phyloP scores from a whole-genome alignment of 495 filamentous ascomycete genomes.

The Achaetomiella virescens region DNA sequence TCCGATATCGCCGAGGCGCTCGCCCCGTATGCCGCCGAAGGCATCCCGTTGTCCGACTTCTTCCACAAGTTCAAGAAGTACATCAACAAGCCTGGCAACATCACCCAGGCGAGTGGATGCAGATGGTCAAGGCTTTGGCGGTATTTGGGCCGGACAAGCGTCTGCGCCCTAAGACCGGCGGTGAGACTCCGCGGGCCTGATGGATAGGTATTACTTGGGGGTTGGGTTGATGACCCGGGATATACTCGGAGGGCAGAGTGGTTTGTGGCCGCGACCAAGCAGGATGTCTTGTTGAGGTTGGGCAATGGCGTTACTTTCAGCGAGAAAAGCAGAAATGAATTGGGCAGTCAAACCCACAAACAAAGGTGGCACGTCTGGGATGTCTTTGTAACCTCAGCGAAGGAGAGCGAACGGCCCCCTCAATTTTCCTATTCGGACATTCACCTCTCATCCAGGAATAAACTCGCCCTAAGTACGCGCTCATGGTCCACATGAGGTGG shows the following conservation, averaged over 20 bases:
- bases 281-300: background rate
- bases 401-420: too few relatives aligned
- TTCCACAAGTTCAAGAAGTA: constrained; percentile 56
- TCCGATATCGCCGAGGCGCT: constrained; percentile 54
- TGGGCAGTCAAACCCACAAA: background rate
- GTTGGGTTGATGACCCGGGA: background rate
- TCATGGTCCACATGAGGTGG: too few relatives aligned
- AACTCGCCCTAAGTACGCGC: too few relatives aligned
- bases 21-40: constrained; percentile 48
- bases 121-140: constrained; percentile 46
- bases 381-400: background rate
- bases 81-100: constrained; percentile 43
- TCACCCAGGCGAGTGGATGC: constrained; percentile 44
- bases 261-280: background rate
- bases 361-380: background rate
- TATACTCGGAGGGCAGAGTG: background rate
- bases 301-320: background rate
- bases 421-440: too few relatives aligned
- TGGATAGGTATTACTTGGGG: background rate
- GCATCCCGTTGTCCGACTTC: constrained; percentile 59
- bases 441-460: too few relatives aligned
- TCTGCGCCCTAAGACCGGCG: constrained; percentile 37
- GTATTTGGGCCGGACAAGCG: constrained; percentile 30
- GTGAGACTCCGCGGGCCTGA: background rate
- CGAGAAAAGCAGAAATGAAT: background rate